Evolutionary conservation across 1,284 basidiomycete species (phyloP).

Genomic region (Cutaneotrichosporon mucoides): DNA sequence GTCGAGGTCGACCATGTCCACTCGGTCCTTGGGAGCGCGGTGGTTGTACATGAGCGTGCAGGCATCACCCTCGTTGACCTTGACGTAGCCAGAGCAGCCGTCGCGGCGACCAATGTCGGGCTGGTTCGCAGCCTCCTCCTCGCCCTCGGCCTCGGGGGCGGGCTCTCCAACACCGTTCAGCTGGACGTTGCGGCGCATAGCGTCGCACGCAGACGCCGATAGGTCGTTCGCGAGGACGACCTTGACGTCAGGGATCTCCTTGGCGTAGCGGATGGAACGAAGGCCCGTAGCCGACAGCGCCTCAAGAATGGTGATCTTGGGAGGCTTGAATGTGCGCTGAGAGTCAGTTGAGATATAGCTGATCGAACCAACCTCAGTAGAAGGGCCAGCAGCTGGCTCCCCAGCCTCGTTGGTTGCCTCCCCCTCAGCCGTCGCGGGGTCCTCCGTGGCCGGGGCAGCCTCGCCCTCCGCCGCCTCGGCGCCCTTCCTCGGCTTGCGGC

Average conservation of each 20-base stretch:
- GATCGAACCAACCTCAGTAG: too few relatives aligned
- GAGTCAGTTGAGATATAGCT: not conserved
- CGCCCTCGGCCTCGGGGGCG: constrained; percentile 13
- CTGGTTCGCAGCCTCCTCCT: constrained; percentile 9
- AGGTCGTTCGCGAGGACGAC: constrained; percentile 93
- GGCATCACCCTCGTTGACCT: constrained; percentile 87
- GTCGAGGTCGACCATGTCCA: constrained; percentile 94
- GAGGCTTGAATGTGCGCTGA: constrained; percentile 30
- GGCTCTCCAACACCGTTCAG: constrained; percentile 68
- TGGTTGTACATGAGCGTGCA: constrained; percentile 89
- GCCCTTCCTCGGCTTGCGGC: constrained; percentile 5
- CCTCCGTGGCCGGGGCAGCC: too few relatives aligned
- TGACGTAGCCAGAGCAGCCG: constrained; percentile 59
- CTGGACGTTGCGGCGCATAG: constrained; percentile 82
- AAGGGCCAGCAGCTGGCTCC: not conserved
- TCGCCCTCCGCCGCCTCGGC: not conserved
- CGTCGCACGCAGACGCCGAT: constrained; percentile 73
- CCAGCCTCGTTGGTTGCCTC: constrained; percentile 12
- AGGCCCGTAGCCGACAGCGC: constrained; percentile 93
- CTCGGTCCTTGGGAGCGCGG: constrained; percentile 64
- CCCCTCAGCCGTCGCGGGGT: not conserved
- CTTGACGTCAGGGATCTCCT: constrained; percentile 91
- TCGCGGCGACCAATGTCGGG: constrained; percentile 38
- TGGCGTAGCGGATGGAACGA: constrained; percentile 93
- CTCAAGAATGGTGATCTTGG: constrained; percentile 81